A percentile compares a stretch with the other conserved stretches of the same genome.
These are phyloP conservation scores for Aegilops speltoides DNA, from an alignment of 176 grass and related monocot genomes.

Conservation along the genomic window DNA sequence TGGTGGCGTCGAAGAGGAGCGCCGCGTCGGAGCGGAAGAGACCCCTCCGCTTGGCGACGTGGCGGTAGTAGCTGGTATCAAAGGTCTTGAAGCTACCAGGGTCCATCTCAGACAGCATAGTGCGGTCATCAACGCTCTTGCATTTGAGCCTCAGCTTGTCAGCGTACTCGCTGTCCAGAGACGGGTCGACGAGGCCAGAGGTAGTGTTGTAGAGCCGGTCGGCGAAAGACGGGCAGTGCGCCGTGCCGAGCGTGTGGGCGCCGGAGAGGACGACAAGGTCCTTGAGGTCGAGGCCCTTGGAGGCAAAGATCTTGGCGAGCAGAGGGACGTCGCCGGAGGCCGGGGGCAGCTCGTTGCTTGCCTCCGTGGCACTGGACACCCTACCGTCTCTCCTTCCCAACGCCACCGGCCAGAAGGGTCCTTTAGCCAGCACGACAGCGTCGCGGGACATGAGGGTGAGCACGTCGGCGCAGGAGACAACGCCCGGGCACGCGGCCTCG, in stretches of 20 bases:
- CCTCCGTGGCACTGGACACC: not conserved
- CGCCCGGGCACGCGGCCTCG: slow-evolving; percentile 23
- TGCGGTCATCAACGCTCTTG: not conserved
- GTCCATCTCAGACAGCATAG: not conserved
- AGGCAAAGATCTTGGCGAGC: not conserved
- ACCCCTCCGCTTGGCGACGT: not conserved
- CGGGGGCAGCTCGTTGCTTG: not conserved
- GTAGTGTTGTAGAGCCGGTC: not conserved
- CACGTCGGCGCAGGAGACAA: slow-evolving; percentile 3
- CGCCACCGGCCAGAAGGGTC: not conserved
- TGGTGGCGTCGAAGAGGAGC: not conserved
- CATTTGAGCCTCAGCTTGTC: not conserved
- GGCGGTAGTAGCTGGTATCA: slow-evolving; percentile 1
- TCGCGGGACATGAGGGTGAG: slow-evolving; percentile 3
- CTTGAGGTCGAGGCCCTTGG: not conserved
- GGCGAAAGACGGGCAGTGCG: not conserved
- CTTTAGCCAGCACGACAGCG: not conserved
- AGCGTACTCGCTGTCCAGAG: not conserved
- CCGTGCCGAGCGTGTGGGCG: not conserved
- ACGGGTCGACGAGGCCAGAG: not conserved
- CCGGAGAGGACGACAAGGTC: slow-evolving; percentile 12
- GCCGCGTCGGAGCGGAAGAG: not conserved
- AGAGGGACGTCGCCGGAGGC: not conserved
- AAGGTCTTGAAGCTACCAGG: not conserved
- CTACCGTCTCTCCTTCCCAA: not conserved